Evolutionary conservation across 108 stramenopile species (phyloP).

Genomic region (Pseudonitzschia pungens): DNA sequence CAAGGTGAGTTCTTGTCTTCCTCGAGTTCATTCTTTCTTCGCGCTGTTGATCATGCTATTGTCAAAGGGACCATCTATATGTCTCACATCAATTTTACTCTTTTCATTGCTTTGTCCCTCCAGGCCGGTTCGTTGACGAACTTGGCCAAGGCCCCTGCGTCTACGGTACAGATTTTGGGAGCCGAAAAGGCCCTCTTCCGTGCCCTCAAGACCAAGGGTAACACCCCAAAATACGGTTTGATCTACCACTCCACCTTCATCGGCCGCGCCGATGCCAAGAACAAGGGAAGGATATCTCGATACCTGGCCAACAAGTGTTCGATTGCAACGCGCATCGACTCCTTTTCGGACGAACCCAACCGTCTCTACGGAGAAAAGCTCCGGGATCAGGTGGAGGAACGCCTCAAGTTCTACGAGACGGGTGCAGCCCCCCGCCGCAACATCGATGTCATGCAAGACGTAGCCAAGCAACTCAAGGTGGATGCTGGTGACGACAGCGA

Average conservation of each 20-base stretch:
- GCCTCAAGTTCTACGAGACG: slow-evolving; percentile 98
- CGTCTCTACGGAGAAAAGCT: slow-evolving; percentile 95
- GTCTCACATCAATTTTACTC: not conserved
- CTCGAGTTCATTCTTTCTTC: not conserved
- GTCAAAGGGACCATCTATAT: not conserved
- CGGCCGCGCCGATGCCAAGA: slow-evolving; percentile 98
- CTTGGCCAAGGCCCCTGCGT: slow-evolving; percentile 98
- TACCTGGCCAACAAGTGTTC: slow-evolving; percentile 99
- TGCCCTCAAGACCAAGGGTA: slow-evolving; percentile 99
- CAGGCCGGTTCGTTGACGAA: slow-evolving; percentile 95
- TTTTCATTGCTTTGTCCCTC: not conserved
- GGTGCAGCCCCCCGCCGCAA: slow-evolving; percentile 98
- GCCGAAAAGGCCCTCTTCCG: slow-evolving; percentile 99
- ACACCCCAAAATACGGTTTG: slow-evolving; percentile 99
- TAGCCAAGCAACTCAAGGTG: slow-evolving; percentile 77
- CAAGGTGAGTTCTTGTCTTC: slow-evolving; percentile 68
- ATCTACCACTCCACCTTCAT: slow-evolving; percentile 99
- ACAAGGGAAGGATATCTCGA: slow-evolving; percentile 99
- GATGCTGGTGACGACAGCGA: slow-evolving; percentile 35
- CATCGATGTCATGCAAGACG: slow-evolving; percentile 97
- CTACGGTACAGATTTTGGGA: slow-evolving; percentile 99
- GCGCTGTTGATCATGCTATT: not conserved
- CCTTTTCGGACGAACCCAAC: slow-evolving; percentile 93
- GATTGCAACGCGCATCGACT: slow-evolving; percentile 98
- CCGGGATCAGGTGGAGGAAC: slow-evolving; percentile 98